Evolutionary conservation across 148 eudicot genomes (phyloP), one percentile per base, ranked within the genome.

Genomic region (Cornus kousa): DNA sequence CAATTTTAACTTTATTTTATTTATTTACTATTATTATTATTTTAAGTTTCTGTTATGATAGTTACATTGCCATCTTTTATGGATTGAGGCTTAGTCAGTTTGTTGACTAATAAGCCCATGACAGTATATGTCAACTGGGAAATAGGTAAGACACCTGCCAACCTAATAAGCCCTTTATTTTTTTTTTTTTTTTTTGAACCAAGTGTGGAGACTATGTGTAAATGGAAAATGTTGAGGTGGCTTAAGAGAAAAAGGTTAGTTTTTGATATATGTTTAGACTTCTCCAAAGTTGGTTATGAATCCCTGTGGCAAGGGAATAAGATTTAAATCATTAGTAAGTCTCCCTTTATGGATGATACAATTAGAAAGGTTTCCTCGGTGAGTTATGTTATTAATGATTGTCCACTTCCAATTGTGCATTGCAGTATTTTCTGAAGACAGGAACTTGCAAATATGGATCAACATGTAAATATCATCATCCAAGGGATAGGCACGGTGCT

Each of bases 391-490:
- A 10, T 23, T 7, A 33, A 33, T 46, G 3, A 66, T 55, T 35
- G 19, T 60, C 67, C 33, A 46, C 23, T 57, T 33, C 33, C 37
- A 16, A 70, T 33, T 59, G 50, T 68, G 67, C 64, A 64, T 82
- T 90, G 85, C 92, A 93, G 97, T 86, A 83, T 83, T 93, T 80
- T 87, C 62, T 93, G 37, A 93, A 87, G 83, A 91, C 94, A 24
- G 97, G 94, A 39, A 75, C 85, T 43, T 91, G 97, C 87, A 93
- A 91, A 84, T 93, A 86, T 87, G 97, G 97, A 67, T 80, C 90
- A 23, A 74, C 85, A 24, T 93, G 97, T 78, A 91, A 89, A 82
- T 93, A 81, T 73, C 85, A 91, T 85, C 97, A 93, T 79, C 97
- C 97, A 8, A 78, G 78, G 80, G 88, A 92, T 55, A 87, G 88